These are phyloP conservation scores for Lycium ferocissimum DNA, from an alignment of 257 asterid species.

Conservation along the genomic window DNA sequence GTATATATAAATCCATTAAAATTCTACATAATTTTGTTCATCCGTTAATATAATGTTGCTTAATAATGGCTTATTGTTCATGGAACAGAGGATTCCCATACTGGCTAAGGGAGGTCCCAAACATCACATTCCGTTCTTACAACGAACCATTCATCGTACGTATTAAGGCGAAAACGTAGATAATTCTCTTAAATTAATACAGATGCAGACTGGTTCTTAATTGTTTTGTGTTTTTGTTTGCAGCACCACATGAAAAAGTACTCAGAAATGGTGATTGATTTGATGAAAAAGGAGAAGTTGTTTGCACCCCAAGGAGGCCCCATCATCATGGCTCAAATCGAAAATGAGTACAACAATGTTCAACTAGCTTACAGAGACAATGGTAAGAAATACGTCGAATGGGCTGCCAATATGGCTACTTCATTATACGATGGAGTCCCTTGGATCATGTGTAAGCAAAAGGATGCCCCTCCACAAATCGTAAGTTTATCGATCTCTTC, in stretches of 20 bases:
- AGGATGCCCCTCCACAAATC: constrained; percentile 60
- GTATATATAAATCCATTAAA: constrained; percentile 36
- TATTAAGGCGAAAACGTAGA: not conserved
- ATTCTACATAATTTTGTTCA: not conserved
- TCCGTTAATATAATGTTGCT: not conserved
- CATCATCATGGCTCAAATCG: constrained; percentile 83
- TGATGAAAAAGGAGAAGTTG: constrained; percentile 66
- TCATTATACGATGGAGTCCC: constrained; percentile 58
- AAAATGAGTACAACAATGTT: constrained; percentile 75
- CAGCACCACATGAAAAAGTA: constrained; percentile 73
- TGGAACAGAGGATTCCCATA: constrained; percentile 76
- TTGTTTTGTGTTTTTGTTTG: not conserved
- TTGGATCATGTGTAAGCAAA: constrained; percentile 90
- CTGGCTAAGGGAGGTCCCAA: constrained; percentile 71
- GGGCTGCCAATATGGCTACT: constrained; percentile 81
- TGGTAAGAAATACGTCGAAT: constrained; percentile 56
- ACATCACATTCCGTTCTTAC: constrained; percentile 65
- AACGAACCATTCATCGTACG: constrained; percentile 72
- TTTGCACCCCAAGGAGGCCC: constrained; percentile 94
- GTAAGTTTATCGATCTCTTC: constrained; percentile 41
- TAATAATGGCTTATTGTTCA: not conserved
- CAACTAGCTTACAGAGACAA: constrained; percentile 64
- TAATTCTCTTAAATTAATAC: not conserved
- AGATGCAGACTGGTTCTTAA: not conserved
- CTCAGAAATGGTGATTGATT: constrained; percentile 52